Percentiles rank a stretch among this genome's conserved stretches.
These are phyloP conservation scores for Stephania yunnanensis DNA, from an alignment of 164 flowering plant species.

Conservation along the genomic window DNA sequence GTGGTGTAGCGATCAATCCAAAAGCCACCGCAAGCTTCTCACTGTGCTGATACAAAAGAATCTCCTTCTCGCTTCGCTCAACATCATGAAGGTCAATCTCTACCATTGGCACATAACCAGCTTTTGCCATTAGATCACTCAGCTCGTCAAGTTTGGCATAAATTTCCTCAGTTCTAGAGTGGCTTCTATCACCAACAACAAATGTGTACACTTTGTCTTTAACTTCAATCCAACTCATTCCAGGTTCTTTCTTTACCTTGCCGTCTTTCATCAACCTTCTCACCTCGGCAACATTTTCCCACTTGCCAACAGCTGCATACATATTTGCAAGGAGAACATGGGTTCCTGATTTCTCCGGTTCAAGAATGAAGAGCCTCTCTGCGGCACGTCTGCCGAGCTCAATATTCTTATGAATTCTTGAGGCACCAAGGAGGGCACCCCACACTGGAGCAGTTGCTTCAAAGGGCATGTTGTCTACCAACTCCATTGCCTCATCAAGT, in stretches of 20 bases:
- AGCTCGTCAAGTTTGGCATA: slow-evolving; percentile 13
- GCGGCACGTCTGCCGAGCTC: slow-evolving; percentile 10
- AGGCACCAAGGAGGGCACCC: slow-evolving; percentile 14
- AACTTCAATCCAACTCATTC: slow-evolving; percentile 15
- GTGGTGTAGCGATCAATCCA: slow-evolving; percentile 58
- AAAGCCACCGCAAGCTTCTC: slow-evolving; percentile 84
- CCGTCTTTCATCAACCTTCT: slow-evolving; percentile 11
- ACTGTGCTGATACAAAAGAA: slow-evolving; percentile 54
- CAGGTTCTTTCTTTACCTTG: slow-evolving; percentile 16
- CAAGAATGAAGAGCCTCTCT: slow-evolving; percentile 12
- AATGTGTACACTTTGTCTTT: slow-evolving; percentile 12
- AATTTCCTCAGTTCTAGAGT: slow-evolving; percentile 8
- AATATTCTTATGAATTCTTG: slow-evolving; percentile 12
- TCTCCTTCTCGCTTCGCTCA: slow-evolving; percentile 47
- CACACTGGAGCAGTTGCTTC: slow-evolving; percentile 10
- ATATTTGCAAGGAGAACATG: slow-evolving; percentile 13
- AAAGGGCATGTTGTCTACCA: slow-evolving; percentile 11
- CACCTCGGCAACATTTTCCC: slow-evolving; percentile 8
- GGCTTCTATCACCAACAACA: slow-evolving; percentile 13
- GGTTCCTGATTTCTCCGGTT: slow-evolving; percentile 14
- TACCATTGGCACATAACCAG: slow-evolving; percentile 10
- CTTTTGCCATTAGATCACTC: slow-evolving; percentile 2
- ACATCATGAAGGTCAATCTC: slow-evolving; percentile 6
- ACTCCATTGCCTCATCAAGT: slow-evolving; percentile 11
- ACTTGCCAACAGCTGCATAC: slow-evolving; percentile 4